These are phyloP conservation scores for Collybiopsis confluens DNA, from an alignment of 768 basidiomycete genomes.

Conservation along the genomic window DNA sequence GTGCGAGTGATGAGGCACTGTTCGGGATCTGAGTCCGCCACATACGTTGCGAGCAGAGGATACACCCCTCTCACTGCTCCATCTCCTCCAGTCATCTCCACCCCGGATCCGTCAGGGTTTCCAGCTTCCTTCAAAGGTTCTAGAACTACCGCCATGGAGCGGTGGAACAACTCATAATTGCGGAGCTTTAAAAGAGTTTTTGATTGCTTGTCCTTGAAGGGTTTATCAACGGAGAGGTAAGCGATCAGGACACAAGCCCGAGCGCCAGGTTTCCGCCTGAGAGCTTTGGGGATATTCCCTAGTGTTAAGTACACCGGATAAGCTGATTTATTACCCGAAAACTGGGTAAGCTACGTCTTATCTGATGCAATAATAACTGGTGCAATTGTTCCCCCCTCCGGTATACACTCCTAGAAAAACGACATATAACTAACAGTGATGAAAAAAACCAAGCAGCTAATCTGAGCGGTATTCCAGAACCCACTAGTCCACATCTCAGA, in stretches of 20 bases:
- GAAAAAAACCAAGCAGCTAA: neutral
- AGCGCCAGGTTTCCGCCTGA: too few species aligned
- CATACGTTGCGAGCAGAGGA: slow-evolving; percentile 7
- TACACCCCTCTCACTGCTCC: neutral
- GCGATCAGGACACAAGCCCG: neutral
- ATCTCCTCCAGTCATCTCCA: slow-evolving; percentile 10
- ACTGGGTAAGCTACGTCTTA: too few species aligned
- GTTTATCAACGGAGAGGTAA: neutral
- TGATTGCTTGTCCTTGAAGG: neutral
- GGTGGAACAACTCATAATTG: neutral
- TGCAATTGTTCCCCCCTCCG: too few species aligned
- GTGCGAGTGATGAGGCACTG: too few species aligned
- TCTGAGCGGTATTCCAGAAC: neutral
- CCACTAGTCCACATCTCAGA: neutral
- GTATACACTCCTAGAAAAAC: neutral
- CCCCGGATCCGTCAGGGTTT: neutral
- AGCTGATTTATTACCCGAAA: too few species aligned
- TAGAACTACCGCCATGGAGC: neutral
- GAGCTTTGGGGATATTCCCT: too few species aligned
- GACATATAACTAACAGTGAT: neutral
- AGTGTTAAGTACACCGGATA: too few species aligned
- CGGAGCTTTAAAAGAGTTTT: neutral
- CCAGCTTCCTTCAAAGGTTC: neutral
- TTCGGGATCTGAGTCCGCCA: slow-evolving; percentile 7
- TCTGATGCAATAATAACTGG: too few species aligned